These are phyloP conservation scores for Rutstroemia sydowiana DNA, from an alignment of 2,329 filamentous ascomycete species.

Conservation along the genomic window DNA sequence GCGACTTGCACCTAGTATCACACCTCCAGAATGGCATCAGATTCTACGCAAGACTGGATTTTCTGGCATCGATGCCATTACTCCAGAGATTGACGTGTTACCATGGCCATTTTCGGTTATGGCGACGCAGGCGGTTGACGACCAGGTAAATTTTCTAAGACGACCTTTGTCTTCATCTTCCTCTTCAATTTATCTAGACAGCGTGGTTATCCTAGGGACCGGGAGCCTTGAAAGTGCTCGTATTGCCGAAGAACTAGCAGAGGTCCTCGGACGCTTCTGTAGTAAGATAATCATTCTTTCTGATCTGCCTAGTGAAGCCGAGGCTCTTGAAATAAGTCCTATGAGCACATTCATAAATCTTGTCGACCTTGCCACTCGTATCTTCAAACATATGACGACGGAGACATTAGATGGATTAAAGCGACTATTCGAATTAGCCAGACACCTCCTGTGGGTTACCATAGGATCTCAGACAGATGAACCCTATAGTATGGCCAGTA, in stretches of 20 bases:
- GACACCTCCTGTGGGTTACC: conserved; percentile 19
- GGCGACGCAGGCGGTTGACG: conserved; percentile 9
- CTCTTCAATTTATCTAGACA: not conserved
- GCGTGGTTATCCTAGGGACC: not conserved
- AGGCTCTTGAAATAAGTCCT: conserved; percentile 24
- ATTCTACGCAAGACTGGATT: conserved; percentile 24
- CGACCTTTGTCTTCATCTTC: conserved; percentile 8
- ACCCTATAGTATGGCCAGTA: conserved; percentile 13
- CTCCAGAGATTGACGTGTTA: not conserved
- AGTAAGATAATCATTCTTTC: not conserved
- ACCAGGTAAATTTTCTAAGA: not conserved
- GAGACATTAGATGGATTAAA: conserved; percentile 18
- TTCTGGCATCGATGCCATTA: conserved; percentile 20
- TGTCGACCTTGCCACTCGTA: conserved; percentile 27
- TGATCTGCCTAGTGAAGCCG: conserved; percentile 1
- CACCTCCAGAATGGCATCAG: conserved; percentile 17
- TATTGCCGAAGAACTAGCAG: not conserved
- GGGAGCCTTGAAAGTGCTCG: not conserved
- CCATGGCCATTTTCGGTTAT: not conserved
- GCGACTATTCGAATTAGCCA: conserved; percentile 11
- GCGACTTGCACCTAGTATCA: not conserved
- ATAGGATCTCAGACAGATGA: conserved; percentile 6
- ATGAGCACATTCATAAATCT: conserved; percentile 14
- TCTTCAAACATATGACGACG: conserved; percentile 25
- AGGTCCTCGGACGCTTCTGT: not conserved